Percentiles rank a stretch among this genome's conserved stretches.
Conservation (phyloP, 129 eudicot genomes). For the Lonicera japonica region DNA sequence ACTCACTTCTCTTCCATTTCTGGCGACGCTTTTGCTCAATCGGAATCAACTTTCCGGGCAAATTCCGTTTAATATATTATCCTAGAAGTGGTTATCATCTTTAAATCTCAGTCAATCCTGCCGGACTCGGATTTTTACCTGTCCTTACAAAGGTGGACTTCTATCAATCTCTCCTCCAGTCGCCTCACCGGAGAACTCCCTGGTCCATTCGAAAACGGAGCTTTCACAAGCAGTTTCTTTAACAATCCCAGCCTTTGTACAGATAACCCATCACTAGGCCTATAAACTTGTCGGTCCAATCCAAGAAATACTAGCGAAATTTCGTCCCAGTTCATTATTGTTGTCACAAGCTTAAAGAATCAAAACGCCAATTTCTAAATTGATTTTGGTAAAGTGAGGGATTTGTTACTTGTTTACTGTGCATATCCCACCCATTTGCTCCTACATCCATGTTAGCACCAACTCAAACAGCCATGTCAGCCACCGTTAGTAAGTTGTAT, state of each 20-base stretch:
- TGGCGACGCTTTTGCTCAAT: slow-evolving; percentile 34
- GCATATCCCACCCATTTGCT: too few species aligned
- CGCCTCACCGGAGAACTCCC: slow-evolving; percentile 48
- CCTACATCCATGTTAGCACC: too few species aligned
- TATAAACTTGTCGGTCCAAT: slow-evolving; percentile 32
- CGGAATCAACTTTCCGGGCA: slow-evolving; percentile 58
- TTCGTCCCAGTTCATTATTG: slow-evolving; percentile 30
- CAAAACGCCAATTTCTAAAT: too few species aligned
- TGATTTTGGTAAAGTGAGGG: too few species aligned
- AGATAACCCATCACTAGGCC: slow-evolving; percentile 30
- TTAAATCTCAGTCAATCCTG: slow-evolving; percentile 57
- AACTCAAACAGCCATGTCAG: too few species aligned
- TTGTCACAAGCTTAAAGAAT: slow-evolving; percentile 36
- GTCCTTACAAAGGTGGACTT: slow-evolving; percentile 46
- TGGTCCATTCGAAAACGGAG: too few species aligned
- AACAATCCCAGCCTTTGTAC: too few species aligned
- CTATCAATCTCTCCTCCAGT: slow-evolving; percentile 61
- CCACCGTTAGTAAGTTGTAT: too few species aligned
- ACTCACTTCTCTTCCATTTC: too few species aligned
- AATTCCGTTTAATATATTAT: slow-evolving; percentile 39
- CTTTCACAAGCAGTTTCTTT: too few species aligned
- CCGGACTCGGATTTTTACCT: slow-evolving; percentile 43
- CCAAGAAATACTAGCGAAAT: slow-evolving; percentile 19
- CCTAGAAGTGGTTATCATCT: slow-evolving; percentile 43
- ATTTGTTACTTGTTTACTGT: too few species aligned